A percentile compares a stretch with the other conserved stretches of the same genome.
Conservation (phyloP, 441 rosid genomes). For the California macrophylla region DNA sequence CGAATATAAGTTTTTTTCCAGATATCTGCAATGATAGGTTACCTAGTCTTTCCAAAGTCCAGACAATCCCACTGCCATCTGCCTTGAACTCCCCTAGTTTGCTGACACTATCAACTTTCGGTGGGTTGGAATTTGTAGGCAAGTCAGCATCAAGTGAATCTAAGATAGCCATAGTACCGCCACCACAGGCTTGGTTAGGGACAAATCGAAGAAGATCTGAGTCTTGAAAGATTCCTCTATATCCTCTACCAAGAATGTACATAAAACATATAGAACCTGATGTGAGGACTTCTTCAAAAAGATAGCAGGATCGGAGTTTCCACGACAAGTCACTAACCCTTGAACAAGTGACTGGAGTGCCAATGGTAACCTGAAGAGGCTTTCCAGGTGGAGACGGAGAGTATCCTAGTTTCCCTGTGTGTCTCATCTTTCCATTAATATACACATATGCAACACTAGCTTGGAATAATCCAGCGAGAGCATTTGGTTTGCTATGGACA, state of each 20-base stretch:
- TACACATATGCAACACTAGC: slow-evolving; percentile 97
- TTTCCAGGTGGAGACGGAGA: slow-evolving; percentile 97
- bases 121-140: slow-evolving; percentile 53
- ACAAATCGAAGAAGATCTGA: slow-evolving; percentile 92
- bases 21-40: slow-evolving; percentile 83
- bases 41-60: slow-evolving; percentile 93
- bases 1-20: slow-evolving; percentile 97
- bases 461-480: slow-evolving; percentile 99
- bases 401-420: slow-evolving; percentile 96
- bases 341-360: slow-evolving; percentile 78
- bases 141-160: slow-evolving; percentile 80
- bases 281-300: slow-evolving; percentile 97
- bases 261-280: slow-evolving; percentile 95
- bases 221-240: slow-evolving; percentile 97
- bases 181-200: slow-evolving; percentile 99
- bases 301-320: slow-evolving; percentile 97
- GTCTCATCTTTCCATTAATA: slow-evolving; percentile 92
- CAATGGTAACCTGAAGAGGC: slow-evolving; percentile 88
- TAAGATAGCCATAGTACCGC: slow-evolving; percentile 98
- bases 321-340: slow-evolving; percentile 76
- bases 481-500: slow-evolving; percentile 99
- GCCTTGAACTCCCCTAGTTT: slow-evolving; percentile 79
- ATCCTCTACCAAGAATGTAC: slow-evolving; percentile 98
- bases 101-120: slow-evolving; percentile 55
- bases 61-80: slow-evolving; percentile 97